Percentiles rank a stretch among this genome's conserved stretches.
Conservation (phyloP, 352 stramenopile species). For the Globisporangium sylvaticum region DNA sequence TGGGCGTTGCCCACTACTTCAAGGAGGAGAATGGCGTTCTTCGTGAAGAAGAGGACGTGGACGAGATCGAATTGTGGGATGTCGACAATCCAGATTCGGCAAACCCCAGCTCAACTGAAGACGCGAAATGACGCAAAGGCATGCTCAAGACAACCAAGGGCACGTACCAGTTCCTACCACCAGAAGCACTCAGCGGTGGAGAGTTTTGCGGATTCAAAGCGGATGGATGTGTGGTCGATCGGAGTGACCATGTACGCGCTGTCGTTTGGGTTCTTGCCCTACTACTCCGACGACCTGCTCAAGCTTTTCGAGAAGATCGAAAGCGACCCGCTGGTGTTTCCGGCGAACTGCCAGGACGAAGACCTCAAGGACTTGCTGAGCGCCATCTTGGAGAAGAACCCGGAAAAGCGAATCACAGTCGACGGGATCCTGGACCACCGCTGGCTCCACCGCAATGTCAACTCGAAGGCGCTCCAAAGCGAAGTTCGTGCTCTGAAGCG, state of each 20-base stretch:
- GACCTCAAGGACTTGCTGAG: conserved; percentile 69
- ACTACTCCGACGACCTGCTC: conserved; percentile 82
- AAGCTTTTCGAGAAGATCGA: conserved; percentile 91
- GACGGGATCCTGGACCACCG: conserved; percentile 63
- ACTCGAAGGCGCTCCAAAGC: conserved; percentile 45
- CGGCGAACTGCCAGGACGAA: conserved; percentile 34
- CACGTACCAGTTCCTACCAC: conserved; percentile 74
- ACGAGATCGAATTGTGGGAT: conserved; percentile 45
- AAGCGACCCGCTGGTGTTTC: conserved; percentile 46
- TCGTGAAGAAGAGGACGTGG: conserved; percentile 45
- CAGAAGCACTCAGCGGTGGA: conserved; percentile 58
- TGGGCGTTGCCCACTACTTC: conserved; percentile 81
- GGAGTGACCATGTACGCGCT: conserved; percentile 91
- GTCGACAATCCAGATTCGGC: conserved; percentile 15
- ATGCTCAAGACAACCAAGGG: conserved; percentile 72
- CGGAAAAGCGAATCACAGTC: conserved; percentile 58
- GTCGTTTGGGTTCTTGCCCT: conserved; percentile 84
- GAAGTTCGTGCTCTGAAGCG: conserved; percentile 42
- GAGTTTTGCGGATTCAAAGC: conserved; percentile 81
- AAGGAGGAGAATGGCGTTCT: conserved; percentile 46
- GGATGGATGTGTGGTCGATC: conserved; percentile 90
- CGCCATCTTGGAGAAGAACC: conserved; percentile 73
- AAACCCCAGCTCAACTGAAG: not conserved
- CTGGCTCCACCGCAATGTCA: conserved; percentile 65
- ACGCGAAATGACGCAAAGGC: conserved; percentile 15